phyloP scores from a whole-genome alignment of 2,329 filamentous ascomycete genomes.

The Drechmeria coniospora region DNA sequence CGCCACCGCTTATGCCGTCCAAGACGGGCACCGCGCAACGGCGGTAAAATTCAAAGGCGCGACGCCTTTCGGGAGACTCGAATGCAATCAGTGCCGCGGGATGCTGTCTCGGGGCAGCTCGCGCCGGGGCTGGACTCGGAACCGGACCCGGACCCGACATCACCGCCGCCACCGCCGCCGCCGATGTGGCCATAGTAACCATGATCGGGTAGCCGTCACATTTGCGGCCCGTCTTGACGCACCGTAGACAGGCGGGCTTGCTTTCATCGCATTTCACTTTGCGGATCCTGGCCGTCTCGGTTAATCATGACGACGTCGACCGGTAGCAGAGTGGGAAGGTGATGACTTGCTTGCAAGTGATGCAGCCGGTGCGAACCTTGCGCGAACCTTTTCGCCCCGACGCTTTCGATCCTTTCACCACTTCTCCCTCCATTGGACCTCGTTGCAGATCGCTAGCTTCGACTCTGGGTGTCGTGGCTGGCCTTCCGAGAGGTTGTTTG shows the following conservation, averaged over 20 bases:
- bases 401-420: no score
- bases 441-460: no score
- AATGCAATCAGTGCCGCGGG: constrained; percentile 6
- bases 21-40: constrained; percentile 22
- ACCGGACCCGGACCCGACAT: no score
- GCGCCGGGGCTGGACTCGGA: no score
- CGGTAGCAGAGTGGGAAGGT: background rate
- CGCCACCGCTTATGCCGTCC: constrained; percentile 24
- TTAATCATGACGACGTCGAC: background rate
- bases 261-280: constrained; percentile 42
- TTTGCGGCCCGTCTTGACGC: constrained; percentile 36
- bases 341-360: constrained; percentile 38
- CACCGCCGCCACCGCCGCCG: constrained; percentile 8
- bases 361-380: constrained; percentile 34
- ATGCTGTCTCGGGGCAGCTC: constrained; percentile 4
- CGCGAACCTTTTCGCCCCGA: constrained; percentile 25
- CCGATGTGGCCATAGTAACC: background rate
- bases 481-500: no score
- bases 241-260: constrained; percentile 36
- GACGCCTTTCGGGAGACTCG: constrained; percentile 8
- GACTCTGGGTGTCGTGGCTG: no score
- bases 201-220: constrained; percentile 35
- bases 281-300: constrained; percentile 36
- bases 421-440: no score
- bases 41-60: constrained; percentile 19